Conservation (phyloP, 768 basidiomycete genomes). For the Calocybe cyanea region DNA sequence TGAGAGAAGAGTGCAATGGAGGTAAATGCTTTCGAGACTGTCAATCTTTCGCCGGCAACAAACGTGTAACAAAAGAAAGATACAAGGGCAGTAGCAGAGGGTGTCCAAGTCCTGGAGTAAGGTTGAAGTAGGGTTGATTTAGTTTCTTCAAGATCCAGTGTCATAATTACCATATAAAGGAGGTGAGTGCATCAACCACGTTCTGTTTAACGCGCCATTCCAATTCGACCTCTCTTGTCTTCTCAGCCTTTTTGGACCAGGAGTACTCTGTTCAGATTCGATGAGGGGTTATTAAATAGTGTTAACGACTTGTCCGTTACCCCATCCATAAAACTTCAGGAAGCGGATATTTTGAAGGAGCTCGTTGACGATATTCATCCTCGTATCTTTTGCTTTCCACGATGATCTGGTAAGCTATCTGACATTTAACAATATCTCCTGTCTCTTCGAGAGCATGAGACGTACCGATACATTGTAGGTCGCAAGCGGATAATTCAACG, state of each 20-base stretch:
- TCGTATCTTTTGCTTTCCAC: constrained; percentile 61
- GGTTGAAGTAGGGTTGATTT: background rate
- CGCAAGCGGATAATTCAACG: constrained; percentile 65
- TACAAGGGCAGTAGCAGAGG: constrained; percentile 60
- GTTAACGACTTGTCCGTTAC: constrained; percentile 26
- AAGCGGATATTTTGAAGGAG: constrained; percentile 72
- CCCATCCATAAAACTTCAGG: constrained; percentile 76
- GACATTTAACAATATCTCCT: background rate
- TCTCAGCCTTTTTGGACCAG: constrained; percentile 53
- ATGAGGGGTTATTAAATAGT: background rate
- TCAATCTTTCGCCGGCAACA: constrained; percentile 59
- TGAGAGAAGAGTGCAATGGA: constrained; percentile 74
- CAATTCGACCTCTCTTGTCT: constrained; percentile 60
- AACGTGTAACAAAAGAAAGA: constrained; percentile 68
- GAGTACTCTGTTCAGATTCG: constrained; percentile 40
- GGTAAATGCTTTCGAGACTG: constrained; percentile 80
- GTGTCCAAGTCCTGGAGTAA: constrained; percentile 62
- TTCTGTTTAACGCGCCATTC: constrained; percentile 65
- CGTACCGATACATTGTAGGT: constrained; percentile 61
- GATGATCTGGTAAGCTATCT: constrained; percentile 50
- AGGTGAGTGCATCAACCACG: constrained; percentile 53
- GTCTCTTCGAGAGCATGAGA: constrained; percentile 1
- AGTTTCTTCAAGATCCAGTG: constrained; percentile 7
- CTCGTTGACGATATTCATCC: constrained; percentile 74
- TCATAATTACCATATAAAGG: constrained; percentile 59